A percentile compares a stretch with the other conserved stretches of the same genome.
phyloP scores from a whole-genome alignment of 1,284 basidiomycete species.

The Tylopilus orsonianus region DNA sequence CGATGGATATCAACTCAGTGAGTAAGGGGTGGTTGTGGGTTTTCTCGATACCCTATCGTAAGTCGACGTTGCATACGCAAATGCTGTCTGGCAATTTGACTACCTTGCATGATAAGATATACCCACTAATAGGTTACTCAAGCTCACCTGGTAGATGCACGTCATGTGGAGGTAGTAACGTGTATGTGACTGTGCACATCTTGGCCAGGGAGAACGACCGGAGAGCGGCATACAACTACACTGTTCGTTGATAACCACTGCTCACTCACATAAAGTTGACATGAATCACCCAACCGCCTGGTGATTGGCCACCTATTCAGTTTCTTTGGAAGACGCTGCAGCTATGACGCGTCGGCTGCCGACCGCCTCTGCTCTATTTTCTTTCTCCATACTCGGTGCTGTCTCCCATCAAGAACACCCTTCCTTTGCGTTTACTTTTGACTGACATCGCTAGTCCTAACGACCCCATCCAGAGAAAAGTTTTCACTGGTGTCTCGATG shows the following conservation, averaged over 20 bases:
- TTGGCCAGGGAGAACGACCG: neutral
- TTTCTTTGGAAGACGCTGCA: neutral
- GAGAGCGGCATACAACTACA: too few relatives aligned
- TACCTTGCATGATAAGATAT: neutral
- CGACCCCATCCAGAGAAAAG: conserved; percentile 24
- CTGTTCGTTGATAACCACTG: too few relatives aligned
- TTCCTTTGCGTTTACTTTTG: conserved; percentile 29
- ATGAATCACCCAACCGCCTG: neutral
- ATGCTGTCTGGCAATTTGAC: neutral
- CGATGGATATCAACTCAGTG: conserved; percentile 22
- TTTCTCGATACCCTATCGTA: neutral
- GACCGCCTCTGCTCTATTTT: conserved; percentile 14
- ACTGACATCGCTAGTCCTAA: conserved; percentile 22
- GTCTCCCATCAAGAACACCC: conserved; percentile 21
- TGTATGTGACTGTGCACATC: neutral
- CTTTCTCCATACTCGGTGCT: conserved; percentile 24
- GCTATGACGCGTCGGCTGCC: neutral
- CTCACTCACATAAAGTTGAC: too few relatives aligned
- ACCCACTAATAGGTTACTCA: neutral
- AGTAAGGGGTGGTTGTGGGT: neutral
- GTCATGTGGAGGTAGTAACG: too few relatives aligned
- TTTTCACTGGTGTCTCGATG: conserved; percentile 23
- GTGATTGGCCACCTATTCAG: neutral
- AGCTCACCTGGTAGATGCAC: conserved; percentile 4
- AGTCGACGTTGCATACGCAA: neutral